Base-by-base conservation (phyloP, 108 stramenopile genomes). In the Aurantiochytrium sp. region DNA sequence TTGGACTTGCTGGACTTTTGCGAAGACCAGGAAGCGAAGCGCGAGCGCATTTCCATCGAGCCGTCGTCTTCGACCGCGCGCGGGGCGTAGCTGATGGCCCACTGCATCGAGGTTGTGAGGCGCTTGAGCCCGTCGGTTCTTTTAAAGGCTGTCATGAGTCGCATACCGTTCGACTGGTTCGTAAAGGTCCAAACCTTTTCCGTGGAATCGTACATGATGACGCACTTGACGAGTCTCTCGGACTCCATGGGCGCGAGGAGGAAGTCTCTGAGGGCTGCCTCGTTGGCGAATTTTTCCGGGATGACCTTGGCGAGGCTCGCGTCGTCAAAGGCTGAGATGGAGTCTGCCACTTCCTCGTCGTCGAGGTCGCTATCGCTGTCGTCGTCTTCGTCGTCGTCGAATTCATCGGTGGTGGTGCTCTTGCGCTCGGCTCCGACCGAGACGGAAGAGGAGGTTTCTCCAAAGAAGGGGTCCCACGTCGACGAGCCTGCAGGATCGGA, bases 41-140 rank as follows among this genome's bases (percentile, higher is more conserved):
- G 45, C 49, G 76, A 83, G 25, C 51, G n/a, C 51, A 83, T 47
- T 18, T 69, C 35, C 35, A 8, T 14, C 25, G 64, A 69, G 42
- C 42, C 42, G 12, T 42, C 64, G 51, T 53, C 76, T 6, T 83
- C 76, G 28, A 83, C 23, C 12, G 76, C 76, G 51, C 76, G 76
- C 12, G 45, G 76, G 10, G 76, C 45, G n/a, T 53, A 83, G 76
- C 51, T 83, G 76, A 83, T 83, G 45, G 76, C 45, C 49, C 45
- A 83, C 51, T 83, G 76, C 76, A 83, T 53, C 76, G 45, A 53
- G n/a, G 76, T 83, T 12, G 76, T 53, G 51, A 83, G 76, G 25
- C 76, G 45, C 76, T 83, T 83, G 51, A 83, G 76, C 8, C 76
- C 76, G 76, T 83, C 76, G n/a, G 45, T 83, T 18, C 76, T 43